These are phyloP conservation scores for Chaetoceros muelleri DNA, from an alignment of 108 stramenopile species.

Conservation along the genomic window DNA sequence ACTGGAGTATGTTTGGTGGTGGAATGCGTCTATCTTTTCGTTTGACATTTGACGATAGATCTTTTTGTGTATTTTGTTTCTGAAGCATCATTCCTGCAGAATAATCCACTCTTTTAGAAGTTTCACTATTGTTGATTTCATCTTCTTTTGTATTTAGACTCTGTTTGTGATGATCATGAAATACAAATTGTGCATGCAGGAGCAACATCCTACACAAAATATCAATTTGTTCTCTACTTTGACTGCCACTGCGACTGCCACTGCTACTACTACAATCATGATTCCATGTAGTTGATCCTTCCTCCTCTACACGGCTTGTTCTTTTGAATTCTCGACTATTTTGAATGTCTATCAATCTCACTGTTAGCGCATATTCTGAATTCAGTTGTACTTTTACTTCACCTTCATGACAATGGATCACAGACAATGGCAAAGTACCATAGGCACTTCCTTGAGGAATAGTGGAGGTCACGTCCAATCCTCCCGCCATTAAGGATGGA, in stretches of 20 bases:
- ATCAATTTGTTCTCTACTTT: constrained; percentile 43
- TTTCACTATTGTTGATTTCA: constrained; percentile 11
- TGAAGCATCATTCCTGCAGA: constrained; percentile 7
- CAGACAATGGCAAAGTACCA: constrained; percentile 33
- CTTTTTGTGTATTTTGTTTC: constrained; percentile 22
- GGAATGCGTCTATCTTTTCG: constrained; percentile 27
- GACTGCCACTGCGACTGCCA: constrained; percentile 47
- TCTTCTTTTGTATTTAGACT: constrained; percentile 31
- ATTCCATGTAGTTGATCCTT: background rate
- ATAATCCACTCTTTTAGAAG: constrained; percentile 10
- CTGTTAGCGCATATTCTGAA: constrained; percentile 64
- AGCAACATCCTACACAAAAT: constrained; percentile 61
- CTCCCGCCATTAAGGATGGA: constrained; percentile 47
- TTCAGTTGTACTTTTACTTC: constrained; percentile 82
- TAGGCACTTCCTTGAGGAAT: constrained; percentile 7
- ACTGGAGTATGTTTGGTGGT: constrained; percentile 49
- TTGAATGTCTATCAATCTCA: constrained; percentile 72
- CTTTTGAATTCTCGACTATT: constrained; percentile 13
- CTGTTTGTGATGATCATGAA: constrained; percentile 43
- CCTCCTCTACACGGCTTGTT: constrained; percentile 4
- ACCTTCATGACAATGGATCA: constrained; percentile 78
- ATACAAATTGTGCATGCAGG: constrained; percentile 68
- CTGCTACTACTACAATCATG: background rate
- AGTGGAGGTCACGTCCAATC: background rate
- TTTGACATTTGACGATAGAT: constrained; percentile 29